Evolutionary conservation across 2,329 filamentous ascomycete genomes (phyloP).

Genomic region (Aspergillus cejpii): DNA sequence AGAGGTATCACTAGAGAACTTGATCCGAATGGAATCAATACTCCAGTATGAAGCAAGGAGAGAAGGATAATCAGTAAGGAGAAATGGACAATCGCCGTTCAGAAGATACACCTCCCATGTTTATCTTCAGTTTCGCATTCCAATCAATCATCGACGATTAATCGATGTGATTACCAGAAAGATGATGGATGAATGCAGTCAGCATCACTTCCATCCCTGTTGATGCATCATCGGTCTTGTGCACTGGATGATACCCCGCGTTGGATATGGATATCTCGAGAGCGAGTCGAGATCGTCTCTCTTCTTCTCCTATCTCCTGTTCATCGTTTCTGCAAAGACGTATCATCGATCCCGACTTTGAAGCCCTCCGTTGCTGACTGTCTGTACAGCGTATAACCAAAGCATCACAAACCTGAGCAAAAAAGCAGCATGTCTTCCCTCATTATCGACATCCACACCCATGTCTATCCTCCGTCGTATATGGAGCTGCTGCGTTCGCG

Average conservation of each 20-base stretch:
- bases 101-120: not conserved
- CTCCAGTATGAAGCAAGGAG: not conserved
- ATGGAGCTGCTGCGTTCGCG: constrained; percentile 52
- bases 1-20: no score
- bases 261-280: not conserved
- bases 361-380: not conserved
- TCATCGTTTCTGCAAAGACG: not conserved
- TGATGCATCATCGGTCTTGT: not conserved
- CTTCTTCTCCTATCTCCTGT: constrained; percentile 10
- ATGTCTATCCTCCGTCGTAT: constrained; percentile 57
- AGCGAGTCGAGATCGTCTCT: not conserved
- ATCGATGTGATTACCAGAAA: no score
- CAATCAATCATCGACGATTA: not conserved
- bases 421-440: constrained; percentile 29
- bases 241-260: not conserved
- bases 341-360: not conserved
- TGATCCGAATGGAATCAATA: not conserved
- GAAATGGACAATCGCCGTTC: not conserved
- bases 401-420: no score
- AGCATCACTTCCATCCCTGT: not conserved
- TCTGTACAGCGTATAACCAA: not conserved
- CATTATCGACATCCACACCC: constrained; percentile 56
- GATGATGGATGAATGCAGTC: not conserved
- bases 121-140: not conserved
- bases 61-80: not conserved